These are phyloP conservation scores for Thalassia testudinum DNA, from an alignment of 116 monocot species.

Conservation along the genomic window DNA sequence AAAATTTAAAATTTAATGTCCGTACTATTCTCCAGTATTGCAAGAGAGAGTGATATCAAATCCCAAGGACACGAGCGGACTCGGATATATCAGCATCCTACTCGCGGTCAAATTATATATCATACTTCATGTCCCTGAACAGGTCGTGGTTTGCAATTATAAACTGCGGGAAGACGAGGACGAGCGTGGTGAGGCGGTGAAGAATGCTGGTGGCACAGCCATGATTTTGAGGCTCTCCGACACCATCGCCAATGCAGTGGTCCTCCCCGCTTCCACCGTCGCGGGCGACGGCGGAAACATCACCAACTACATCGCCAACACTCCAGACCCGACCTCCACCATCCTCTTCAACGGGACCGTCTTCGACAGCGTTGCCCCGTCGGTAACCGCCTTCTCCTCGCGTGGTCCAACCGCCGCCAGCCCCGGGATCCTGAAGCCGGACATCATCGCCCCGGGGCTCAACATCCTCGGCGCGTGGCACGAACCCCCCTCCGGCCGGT, in stretches of 20 bases:
- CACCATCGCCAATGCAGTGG: too few relatives aligned
- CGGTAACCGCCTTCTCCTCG: neutral
- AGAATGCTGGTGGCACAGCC: slow-evolving; percentile 10
- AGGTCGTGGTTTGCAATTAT: slow-evolving; percentile 20
- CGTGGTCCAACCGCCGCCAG: neutral
- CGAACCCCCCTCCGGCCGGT: neutral
- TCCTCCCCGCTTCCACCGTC: too few relatives aligned
- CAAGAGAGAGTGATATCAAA: too few relatives aligned
- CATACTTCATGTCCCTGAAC: too few relatives aligned
- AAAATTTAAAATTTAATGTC: too few relatives aligned
- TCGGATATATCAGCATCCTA: too few relatives aligned
- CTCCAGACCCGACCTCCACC: neutral
- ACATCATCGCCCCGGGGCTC: slow-evolving; percentile 24
- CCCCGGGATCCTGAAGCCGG: slow-evolving; percentile 1
- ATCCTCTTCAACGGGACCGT: neutral
- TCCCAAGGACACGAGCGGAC: too few relatives aligned
- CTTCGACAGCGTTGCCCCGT: neutral
- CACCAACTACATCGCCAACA: neutral
- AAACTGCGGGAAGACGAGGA: too few relatives aligned
- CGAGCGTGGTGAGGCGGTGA: neutral
- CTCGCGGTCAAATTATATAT: too few relatives aligned
- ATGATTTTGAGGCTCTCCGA: slow-evolving; percentile 9
- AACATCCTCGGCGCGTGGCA: slow-evolving; percentile 14
- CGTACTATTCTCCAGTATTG: too few relatives aligned
- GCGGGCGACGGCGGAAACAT: neutral